Conservation (phyloP, 345 rosid species). For the Boechera stricta region DNA sequence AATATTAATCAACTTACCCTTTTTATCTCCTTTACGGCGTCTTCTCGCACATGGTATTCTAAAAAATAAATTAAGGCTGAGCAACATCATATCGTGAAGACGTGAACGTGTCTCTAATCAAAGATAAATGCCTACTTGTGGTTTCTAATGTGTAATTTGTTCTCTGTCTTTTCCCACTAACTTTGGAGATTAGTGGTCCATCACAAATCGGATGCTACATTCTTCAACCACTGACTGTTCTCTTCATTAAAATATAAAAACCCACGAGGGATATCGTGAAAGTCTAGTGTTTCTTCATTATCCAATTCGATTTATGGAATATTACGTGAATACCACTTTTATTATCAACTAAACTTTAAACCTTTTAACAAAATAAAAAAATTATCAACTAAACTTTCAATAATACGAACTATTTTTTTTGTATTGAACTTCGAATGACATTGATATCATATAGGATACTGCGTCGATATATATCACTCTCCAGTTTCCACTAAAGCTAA, state of each 20-base stretch:
- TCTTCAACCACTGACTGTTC: background rate
- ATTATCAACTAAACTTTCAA: no score
- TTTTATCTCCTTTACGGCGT: background rate
- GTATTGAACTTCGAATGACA: no score
- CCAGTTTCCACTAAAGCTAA: no score
- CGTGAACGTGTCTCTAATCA: background rate
- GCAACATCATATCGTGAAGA: constrained; percentile 2
- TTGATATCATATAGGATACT: no score
- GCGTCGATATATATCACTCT: no score
- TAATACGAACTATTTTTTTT: no score
- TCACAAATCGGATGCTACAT: constrained; percentile 8
- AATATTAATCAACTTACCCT: background rate
- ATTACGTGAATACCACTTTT: background rate
- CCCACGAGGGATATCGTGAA: background rate
- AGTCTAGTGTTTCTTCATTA: background rate
- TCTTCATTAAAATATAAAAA: background rate
- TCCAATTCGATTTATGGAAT: background rate
- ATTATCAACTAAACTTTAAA: background rate
- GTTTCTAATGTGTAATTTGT: constrained; percentile 1
- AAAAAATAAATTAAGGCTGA: background rate
- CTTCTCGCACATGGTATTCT: background rate
- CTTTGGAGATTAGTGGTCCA: background rate
- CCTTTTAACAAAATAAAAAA: background rate
- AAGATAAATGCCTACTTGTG: background rate
- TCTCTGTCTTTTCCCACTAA: constrained; percentile 15